These are phyloP conservation scores for Apophysomyces trapeziformis DNA, from an alignment of 371 early-diverging fungal species.

Conservation along the genomic window DNA sequence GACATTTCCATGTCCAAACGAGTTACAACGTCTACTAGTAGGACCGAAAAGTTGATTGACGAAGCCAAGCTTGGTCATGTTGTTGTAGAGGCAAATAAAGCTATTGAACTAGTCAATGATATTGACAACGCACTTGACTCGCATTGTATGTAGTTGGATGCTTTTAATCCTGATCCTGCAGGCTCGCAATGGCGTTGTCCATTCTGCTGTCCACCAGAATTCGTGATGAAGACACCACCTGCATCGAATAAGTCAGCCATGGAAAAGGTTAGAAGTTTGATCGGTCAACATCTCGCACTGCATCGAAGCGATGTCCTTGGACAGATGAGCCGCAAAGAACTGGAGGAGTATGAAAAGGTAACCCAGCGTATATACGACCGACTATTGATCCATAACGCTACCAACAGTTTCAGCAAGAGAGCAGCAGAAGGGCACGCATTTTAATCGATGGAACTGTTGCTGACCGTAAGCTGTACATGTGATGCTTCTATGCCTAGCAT, in stretches of 20 bases:
- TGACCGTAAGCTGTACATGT: conserved; percentile 5
- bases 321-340: not conserved
- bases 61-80: conserved; percentile 4
- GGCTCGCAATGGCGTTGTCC: not conserved
- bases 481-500: too few species aligned
- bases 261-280: not conserved
- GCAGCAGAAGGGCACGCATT: conserved; percentile 1
- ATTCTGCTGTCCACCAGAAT: conserved; percentile 3
- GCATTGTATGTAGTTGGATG: not conserved
- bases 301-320: conserved; percentile 2
- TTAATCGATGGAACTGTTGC: not conserved
- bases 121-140: not conserved
- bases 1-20: conserved; percentile 7
- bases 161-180: not conserved
- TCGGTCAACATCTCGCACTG: not conserved
- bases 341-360: not conserved
- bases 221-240: not conserved
- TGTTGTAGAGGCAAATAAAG: not conserved
- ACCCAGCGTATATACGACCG: not conserved
- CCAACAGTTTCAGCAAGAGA: not conserved
- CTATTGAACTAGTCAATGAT: not conserved
- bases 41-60: not conserved
- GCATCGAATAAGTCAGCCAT: not conserved
- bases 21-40: not conserved
- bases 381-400: not conserved